Evolutionary conservation across 352 stramenopile genomes (phyloP), one percentile per base, ranked within the genome.

Genomic region (Globisporangium paddicum): DNA sequence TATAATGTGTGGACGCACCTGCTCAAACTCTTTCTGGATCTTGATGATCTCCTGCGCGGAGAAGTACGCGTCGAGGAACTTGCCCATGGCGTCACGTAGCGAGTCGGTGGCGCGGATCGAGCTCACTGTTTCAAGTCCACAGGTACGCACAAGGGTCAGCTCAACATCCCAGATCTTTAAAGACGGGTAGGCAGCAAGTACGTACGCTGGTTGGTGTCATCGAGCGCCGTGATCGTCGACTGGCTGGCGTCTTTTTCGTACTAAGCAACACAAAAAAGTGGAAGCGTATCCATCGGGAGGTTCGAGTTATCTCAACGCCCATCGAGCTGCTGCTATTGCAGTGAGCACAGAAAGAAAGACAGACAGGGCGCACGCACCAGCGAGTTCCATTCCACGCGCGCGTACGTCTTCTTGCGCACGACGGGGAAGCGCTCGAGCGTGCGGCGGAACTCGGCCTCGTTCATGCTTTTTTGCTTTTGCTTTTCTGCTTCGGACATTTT

Each of bases 301-400:
- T 5, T n/a, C n/a, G n/a, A 34, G 14, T 51, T 10, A 13, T 52
- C 30, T 50, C 41, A 32, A 38, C 14, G 25, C 6, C 6, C 19
- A 45, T 7, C 2, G 19, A 26, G n/a, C 32, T 42, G 16, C 8
- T 51, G 5, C 9, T 11, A 6, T 13, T 11, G 53, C 40, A 28
- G 26, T 44, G 16, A 11, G 23, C 45, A 48, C 8, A 11, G 21
- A 9, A 55, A 30, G 1, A 9, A 1, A 35, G 18, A 34, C 2
- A 10, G 23, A 13, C n/a, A 14, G 13, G 3, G 14, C 26, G 7
- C 28, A 76, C 67, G 13, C 32, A 88, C 82, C 67, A 88, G 74
- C 30, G 77, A 71, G 57, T 92, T 92, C 82, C 82, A 92, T 69
- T 92, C 78, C 38, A 90, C 82, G 53, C 80, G 82, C 58, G 68